Percentiles rank a stretch among this genome's conserved stretches.
Evolutionary conservation across 805 yeast species (phyloP).

Genomic region (Kluyveromyces wickerhamii): DNA sequence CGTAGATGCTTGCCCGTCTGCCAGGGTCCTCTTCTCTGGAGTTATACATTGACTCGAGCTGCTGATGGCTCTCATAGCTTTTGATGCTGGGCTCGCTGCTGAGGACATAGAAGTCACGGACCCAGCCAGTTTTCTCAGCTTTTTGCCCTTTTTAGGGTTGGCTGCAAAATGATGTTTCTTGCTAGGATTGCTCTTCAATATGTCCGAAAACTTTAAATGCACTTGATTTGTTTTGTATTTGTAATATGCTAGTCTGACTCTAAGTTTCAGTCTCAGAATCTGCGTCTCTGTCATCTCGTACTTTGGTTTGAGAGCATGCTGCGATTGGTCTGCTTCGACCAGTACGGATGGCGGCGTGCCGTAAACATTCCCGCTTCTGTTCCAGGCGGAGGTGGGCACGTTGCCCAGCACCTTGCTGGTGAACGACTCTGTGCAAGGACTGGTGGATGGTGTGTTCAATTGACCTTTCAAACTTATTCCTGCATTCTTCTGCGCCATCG

Average conservation of each 20-base stretch:
- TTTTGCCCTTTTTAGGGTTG: conserved; percentile 3
- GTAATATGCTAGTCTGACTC: conserved; percentile 45
- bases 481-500: no score
- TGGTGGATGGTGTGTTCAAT: not conserved
- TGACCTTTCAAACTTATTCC: not conserved
- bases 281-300: not conserved
- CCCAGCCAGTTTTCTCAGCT: conserved; percentile 10
- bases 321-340: conserved; percentile 1
- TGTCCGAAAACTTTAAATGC: conserved; percentile 11
- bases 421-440: not conserved
- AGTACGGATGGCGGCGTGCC: conserved; percentile 1
- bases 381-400: not conserved
- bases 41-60: conserved; percentile 2
- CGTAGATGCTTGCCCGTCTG: not conserved
- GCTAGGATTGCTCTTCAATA: not conserved
- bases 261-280: conserved; percentile 34
- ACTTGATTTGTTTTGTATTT: conserved; percentile 43
- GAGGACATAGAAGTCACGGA: not conserved
- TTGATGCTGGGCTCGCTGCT: not conserved
- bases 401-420: not conserved
- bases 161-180: not conserved
- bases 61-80: not conserved
- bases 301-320: not conserved
- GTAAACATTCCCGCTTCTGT: not conserved
- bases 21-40: not conserved